Conservation (phyloP, 2,329 filamentous ascomycete genomes). For the Penicillium sp. region DNA sequence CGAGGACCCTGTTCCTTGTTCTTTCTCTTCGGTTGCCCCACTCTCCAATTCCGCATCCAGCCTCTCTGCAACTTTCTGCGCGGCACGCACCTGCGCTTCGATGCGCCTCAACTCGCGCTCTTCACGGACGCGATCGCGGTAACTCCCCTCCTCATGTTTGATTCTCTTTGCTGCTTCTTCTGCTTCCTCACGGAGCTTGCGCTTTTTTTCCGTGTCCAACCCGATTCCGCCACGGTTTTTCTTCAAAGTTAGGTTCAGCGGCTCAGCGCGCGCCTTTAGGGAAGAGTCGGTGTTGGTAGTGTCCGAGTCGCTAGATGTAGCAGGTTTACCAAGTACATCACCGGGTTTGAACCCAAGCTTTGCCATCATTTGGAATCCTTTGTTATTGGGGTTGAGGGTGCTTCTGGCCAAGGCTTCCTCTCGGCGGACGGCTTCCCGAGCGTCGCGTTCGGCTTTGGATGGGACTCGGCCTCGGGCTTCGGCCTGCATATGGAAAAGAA, state of each 20-base stretch:
- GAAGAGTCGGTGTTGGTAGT: constrained; percentile 5
- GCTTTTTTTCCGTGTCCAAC: constrained; percentile 76
- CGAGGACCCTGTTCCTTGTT: neutral
- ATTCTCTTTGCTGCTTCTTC: constrained; percentile 58
- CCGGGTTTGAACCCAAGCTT: constrained; percentile 87
- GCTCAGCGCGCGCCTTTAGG: constrained; percentile 58
- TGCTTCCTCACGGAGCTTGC: constrained; percentile 65
- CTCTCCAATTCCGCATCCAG: constrained; percentile 59
- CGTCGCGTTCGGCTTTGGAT: constrained; percentile 82
- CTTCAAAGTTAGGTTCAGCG: constrained; percentile 72
- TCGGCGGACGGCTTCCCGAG: constrained; percentile 66
- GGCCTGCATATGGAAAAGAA: constrained; percentile 46
- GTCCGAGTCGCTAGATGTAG: constrained; percentile 31
- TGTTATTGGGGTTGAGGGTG: constrained; percentile 70
- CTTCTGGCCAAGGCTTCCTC: constrained; percentile 75
- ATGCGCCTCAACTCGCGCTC: constrained; percentile 67
- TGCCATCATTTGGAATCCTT: constrained; percentile 94
- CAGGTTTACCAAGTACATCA: constrained; percentile 66
- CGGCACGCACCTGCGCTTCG: constrained; percentile 69
- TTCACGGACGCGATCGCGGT: constrained; percentile 66
- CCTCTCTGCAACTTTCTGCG: constrained; percentile 77
- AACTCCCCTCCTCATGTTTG: constrained; percentile 67
- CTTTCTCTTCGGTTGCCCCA: constrained; percentile 17
- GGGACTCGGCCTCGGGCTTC: constrained; percentile 62
- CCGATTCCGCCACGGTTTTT: constrained; percentile 81